phyloP scores from a whole-genome alignment of 2,329 filamentous ascomycete species.

The Microcyclospora tardicrescens region DNA sequence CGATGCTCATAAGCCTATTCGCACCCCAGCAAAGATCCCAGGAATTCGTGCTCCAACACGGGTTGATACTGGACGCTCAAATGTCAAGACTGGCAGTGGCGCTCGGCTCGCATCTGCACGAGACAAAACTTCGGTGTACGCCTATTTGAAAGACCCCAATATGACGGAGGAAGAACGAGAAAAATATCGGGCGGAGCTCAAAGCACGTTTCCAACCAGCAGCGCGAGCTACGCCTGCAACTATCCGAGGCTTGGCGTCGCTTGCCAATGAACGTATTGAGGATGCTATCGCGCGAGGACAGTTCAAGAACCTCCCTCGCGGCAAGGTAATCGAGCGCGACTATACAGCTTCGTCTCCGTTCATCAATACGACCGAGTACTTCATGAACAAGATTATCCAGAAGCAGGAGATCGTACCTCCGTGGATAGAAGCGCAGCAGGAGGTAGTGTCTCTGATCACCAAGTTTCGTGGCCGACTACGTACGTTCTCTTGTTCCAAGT shows the following conservation, averaged over 20 bases:
- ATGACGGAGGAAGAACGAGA: conserved; percentile 62
- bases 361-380: conserved; percentile 91
- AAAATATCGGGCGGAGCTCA: conserved; percentile 57
- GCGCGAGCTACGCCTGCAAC: conserved; percentile 63
- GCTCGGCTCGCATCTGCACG: conserved; percentile 44
- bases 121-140: conserved; percentile 43
- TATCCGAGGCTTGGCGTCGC: conserved; percentile 61
- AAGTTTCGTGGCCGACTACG: conserved; percentile 64
- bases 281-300: conserved; percentile 85
- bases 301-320: conserved; percentile 72
- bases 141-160: conserved; percentile 38
- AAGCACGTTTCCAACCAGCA: conserved; percentile 64
- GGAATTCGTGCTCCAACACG: conserved; percentile 27
- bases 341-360: conserved; percentile 74
- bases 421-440: conserved; percentile 98
- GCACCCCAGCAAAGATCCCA: conserved; percentile 28
- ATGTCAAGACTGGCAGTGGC: conserved; percentile 28
- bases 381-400: conserved; percentile 98
- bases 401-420: conserved; percentile 89
- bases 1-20: conserved; percentile 46
- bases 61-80: conserved; percentile 33
- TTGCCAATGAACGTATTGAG: conserved; percentile 88
- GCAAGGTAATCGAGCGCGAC: conserved; percentile 69
- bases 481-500: conserved; percentile 37
- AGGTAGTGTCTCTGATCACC: conserved; percentile 55